These are phyloP conservation scores for Sphagnum contortum DNA, from an alignment of 225 moss, liverwort and hornwort species.

Conservation along the genomic window DNA sequence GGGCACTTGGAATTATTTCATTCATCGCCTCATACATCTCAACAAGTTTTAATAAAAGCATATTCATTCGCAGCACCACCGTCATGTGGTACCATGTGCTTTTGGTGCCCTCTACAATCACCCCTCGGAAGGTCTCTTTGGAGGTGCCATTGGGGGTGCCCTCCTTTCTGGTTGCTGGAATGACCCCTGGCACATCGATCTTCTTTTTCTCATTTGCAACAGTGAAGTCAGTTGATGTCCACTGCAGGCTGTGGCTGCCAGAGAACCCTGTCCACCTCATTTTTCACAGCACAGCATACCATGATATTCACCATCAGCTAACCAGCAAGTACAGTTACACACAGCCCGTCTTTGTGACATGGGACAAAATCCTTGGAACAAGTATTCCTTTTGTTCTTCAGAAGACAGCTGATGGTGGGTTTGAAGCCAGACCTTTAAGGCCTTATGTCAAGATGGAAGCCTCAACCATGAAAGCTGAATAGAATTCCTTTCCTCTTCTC, in stretches of 20 bases:
- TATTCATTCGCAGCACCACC: slow-evolving; percentile 82
- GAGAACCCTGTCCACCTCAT: slow-evolving; percentile 75
- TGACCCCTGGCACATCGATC: slow-evolving; percentile 61
- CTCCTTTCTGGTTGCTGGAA: slow-evolving; percentile 76
- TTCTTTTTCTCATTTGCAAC: slow-evolving; percentile 92
- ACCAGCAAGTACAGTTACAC: slow-evolving; percentile 90
- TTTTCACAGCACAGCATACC: slow-evolving; percentile 88
- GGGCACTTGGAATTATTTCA: slow-evolving; percentile 95
- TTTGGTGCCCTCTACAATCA: slow-evolving; percentile 94
- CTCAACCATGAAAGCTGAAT: too few species aligned
- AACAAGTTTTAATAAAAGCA: slow-evolving; percentile 89
- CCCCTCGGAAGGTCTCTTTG: slow-evolving; percentile 73
- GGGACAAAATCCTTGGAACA: slow-evolving; percentile 80
- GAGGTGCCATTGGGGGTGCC: slow-evolving; percentile 81
- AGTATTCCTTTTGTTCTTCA: slow-evolving; percentile 76
- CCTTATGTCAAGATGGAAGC: too few species aligned
- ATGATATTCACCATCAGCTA: slow-evolving; percentile 92
- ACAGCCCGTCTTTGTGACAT: slow-evolving; percentile 84
- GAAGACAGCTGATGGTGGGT: slow-evolving; percentile 71
- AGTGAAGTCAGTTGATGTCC: slow-evolving; percentile 88
- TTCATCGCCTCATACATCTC: slow-evolving; percentile 82
- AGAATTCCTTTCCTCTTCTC: too few species aligned
- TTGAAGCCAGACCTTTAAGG: slow-evolving; percentile 65
- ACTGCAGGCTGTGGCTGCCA: slow-evolving; percentile 83
- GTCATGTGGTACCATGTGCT: slow-evolving; percentile 79